Base-by-base conservation (phyloP, 257 asterid genomes). In the Ilex aquifolium region DNA sequence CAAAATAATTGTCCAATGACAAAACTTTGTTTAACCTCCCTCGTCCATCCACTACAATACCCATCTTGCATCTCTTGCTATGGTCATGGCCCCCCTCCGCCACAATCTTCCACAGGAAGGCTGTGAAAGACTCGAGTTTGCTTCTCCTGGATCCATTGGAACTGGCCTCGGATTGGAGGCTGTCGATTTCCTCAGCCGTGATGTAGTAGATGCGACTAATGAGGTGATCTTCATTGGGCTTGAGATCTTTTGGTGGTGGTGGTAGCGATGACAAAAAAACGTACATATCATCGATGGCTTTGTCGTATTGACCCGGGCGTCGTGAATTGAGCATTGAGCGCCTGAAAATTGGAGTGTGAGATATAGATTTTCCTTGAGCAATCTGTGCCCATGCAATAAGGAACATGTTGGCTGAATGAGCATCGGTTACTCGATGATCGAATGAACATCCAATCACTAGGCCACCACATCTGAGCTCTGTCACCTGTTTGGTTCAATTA, bases 381-480 rank as follows among this genome's bases (percentile, higher is more conserved):
- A 57, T 69, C 40, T 79, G 76, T 7, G 87, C 82, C 87, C 91
- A 84, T 1, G 85, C 70, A 0, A 71, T 42, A 32, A 81, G 82
- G 50, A 84, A 84, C 82, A 84, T 74, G 81, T 84, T 79, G 73
- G 85, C 80, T 21, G 91, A 79, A 64, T 81, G 63, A 17, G 85
- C 87, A 53, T 81, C 87, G 2, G 79, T 76, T 1, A 69, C 87
- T 27, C 88, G 80, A 69, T 84, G 91, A 78, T 84, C 91, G 64
- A 84, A 77, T 49, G 79, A 70, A 79, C 87, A 81, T 16, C 85
- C 91, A 16, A 84, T 29, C 66, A 84, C 71, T 48, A 84, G 10
- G n/a, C 91, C 85, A 12, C 88, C 91, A 61, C 85, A 84, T 71
- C 69, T 81, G 59, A 84, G 67, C 74, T 77, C 84, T 31, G 88